These are phyloP conservation scores for Xylaria sp. DNA, from an alignment of 2,329 filamentous ascomycete species.

Conservation along the genomic window DNA sequence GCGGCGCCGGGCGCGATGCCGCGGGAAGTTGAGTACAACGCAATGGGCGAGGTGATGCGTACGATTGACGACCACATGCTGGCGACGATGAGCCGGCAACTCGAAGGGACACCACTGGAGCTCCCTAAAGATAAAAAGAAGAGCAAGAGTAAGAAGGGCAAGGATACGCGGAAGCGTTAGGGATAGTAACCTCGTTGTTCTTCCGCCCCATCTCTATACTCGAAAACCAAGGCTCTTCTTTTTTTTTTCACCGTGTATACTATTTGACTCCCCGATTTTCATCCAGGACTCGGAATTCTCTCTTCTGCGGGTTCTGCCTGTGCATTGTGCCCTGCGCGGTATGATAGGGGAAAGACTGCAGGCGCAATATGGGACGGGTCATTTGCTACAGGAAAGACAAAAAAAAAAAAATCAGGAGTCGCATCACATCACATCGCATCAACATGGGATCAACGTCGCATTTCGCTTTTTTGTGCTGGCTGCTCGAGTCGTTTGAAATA, in stretches of 20 bases:
- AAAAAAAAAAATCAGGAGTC: too few relatives aligned
- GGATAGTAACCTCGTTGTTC: constrained; percentile 1
- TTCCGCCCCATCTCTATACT: background rate
- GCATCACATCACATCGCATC: too few relatives aligned
- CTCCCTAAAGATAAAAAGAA: constrained; percentile 61
- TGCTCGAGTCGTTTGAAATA: too few relatives aligned
- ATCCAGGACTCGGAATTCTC: too few relatives aligned
- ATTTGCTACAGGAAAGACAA: too few relatives aligned
- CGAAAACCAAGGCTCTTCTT: background rate
- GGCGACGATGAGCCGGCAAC: constrained; percentile 57
- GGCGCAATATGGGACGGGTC: too few relatives aligned
- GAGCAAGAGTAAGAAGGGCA: constrained; percentile 53
- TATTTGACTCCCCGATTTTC: background rate
- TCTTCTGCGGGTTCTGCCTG: too few relatives aligned
- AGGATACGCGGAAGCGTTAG: constrained; percentile 50
- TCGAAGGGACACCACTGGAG: constrained; percentile 56
- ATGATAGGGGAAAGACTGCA: too few relatives aligned
- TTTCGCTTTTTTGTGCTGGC: too few relatives aligned
- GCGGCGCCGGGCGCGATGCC: constrained; percentile 32
- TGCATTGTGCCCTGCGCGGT: too few relatives aligned
- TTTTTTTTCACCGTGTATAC: constrained; percentile 6
- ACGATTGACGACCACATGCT: constrained; percentile 75
- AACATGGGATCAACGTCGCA: too few relatives aligned
- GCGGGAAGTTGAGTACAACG: constrained; percentile 49
- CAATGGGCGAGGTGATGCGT: constrained; percentile 51